Base-by-base conservation (phyloP, 1,284 basidiomycete genomes). In the Kwoniella shivajii region DNA sequence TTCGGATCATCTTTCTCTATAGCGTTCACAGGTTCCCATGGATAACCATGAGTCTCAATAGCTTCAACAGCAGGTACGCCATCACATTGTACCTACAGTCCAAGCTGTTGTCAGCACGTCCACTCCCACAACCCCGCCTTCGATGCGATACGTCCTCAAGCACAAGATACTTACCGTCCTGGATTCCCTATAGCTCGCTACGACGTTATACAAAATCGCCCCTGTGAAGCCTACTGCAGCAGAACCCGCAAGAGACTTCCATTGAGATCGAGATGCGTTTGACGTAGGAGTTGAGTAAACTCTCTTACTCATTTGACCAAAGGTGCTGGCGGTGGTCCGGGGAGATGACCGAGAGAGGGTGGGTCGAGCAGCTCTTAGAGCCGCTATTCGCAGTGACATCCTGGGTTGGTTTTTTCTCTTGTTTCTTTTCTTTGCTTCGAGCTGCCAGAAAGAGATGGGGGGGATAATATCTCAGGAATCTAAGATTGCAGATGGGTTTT, bases 1-100 rank as follows among this genome's bases (percentile, higher is more conserved):
- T 63, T 57, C 18, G 72, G 70, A 63, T 78, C 74, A 60, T 78
- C 77, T 50, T 67, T 53, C 59, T 78, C 77, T 20, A 69, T 49
- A 20, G 72, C 71, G 24, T 74, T 58, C 2, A 64, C 56, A 1
- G 77, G 77, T 26, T 60, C 45, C 73, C 73, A 77, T 1, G 58
- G 59, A 48, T 64, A 51, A 11, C 71, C 75, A 44, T 59, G 27
- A 1, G 64, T 67, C 46, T 75, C 73, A 26, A 69, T 58, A 3
- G 56, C 47, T 24, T 62, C 56, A 10, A 72, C 39, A 18, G 67
- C 65, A 6, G 74, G 71, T 10, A 65, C 67, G 5, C 65, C 71
- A 63, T 77, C 75, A 30, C 62, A 67, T 39, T 60, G 51, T n/a
- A 64, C 39, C 27, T 45, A 42, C 34, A 11, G 24, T 45, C 61